Evolutionary conservation across 1,284 basidiomycete genomes (phyloP).

Genomic region (Moesziomyces parantarcticus): DNA sequence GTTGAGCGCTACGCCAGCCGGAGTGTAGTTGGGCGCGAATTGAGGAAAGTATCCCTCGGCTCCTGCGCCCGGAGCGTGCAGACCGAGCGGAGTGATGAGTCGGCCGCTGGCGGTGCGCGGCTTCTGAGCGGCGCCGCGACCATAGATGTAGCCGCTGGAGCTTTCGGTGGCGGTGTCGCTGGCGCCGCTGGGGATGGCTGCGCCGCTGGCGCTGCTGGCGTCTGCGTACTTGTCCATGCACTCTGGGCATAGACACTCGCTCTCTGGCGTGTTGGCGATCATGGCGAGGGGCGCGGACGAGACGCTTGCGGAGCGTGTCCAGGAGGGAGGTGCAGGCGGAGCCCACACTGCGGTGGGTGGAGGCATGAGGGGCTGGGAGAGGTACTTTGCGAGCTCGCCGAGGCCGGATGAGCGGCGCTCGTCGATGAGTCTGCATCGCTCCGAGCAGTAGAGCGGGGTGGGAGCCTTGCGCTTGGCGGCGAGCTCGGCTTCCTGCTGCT

Average conservation of each 20-base stretch:
- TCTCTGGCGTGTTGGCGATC: slow-evolving; percentile 47
- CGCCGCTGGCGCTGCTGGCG: slow-evolving; percentile 44
- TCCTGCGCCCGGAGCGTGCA: slow-evolving; percentile 40
- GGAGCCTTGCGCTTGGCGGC: slow-evolving; percentile 44
- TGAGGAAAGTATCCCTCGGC: slow-evolving; percentile 53
- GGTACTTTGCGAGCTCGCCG: slow-evolving; percentile 51
- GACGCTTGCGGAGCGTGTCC: slow-evolving; percentile 29
- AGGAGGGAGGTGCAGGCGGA: slow-evolving; percentile 9
- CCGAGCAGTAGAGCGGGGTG: slow-evolving; percentile 59
- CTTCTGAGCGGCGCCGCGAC: slow-evolving; percentile 36
- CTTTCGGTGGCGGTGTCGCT: slow-evolving; percentile 61
- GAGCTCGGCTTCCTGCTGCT: slow-evolving; percentile 50
- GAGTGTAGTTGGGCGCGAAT: slow-evolving; percentile 14
- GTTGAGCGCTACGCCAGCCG: slow-evolving; percentile 12
- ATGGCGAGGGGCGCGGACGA: slow-evolving; percentile 25
- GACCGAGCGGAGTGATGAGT: slow-evolving; percentile 53
- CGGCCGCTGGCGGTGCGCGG: slow-evolving; percentile 56
- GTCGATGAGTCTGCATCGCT: slow-evolving; percentile 59
- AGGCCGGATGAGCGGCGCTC: slow-evolving; percentile 52
- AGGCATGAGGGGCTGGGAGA: slow-evolving; percentile 42
- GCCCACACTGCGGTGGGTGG: slow-evolving; percentile 27
- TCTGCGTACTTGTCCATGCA: slow-evolving; percentile 56
- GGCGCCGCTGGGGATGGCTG: slow-evolving; percentile 57
- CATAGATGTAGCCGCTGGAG: slow-evolving; percentile 49
- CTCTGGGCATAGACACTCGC: slow-evolving; percentile 57